Evolutionary conservation across 169 alveolate genomes (phyloP), one percentile per base, ranked within the genome.

Genomic region (Plasmodium fragile): DNA sequence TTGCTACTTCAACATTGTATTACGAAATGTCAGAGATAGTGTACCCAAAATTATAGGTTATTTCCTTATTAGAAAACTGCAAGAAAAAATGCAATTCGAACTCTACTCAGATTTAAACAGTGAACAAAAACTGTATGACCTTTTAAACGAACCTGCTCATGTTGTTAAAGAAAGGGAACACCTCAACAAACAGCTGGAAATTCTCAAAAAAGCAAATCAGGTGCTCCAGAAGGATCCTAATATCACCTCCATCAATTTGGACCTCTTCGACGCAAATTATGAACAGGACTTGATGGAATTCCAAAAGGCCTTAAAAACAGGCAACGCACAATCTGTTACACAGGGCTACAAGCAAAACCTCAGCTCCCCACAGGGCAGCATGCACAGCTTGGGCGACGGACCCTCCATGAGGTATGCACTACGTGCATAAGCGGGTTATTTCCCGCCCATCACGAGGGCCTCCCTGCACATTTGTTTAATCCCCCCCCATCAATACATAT

Each of bases 31-130:
- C 45, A 97, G 99, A 94, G 99, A 99, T 95, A 95, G 99, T 18
- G 98, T 99, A 16, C 99, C 99, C 0, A 99, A 99, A 96, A 96
- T 97, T 22, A 98, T 99, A 77, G 99, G 99, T 10, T 98, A 97
- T 94, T 99, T 99, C 87, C 94, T 97, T 55, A 97, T 97, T 18
- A 93, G 98, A 59, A 95, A 95, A 82, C 91, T 94, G 1, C 97
- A 91, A 71, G 90, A 83, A 77, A 95, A 93, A 87, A 92, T 96
- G 97, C 97, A 95, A 53, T 95, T 93, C 77, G 94, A 93, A 53
- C 78, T 96, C 3, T 96, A 96, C 73, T 93, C 97, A 4, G 95
- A 91, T 34, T 91, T 96, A 55, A 96, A 92, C 13, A 95, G 95
- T 70, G 96, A 96, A 72, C 93, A 77, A 39, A 92, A 93, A 84